Conservation (phyloP, 805 yeast species). For the Candida dajiaensis region DNA sequence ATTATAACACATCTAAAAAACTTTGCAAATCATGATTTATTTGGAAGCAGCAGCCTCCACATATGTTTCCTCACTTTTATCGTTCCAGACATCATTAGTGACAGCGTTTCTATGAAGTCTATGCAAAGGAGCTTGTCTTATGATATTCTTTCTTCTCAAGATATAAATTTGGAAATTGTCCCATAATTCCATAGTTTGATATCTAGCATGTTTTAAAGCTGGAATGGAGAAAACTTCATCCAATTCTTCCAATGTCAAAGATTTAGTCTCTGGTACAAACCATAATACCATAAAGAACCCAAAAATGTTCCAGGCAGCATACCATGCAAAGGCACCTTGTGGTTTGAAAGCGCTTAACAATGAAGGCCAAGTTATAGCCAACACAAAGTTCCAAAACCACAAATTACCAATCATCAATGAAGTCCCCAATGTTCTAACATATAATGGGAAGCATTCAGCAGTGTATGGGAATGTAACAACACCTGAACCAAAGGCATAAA, state of each 20-base stretch:
- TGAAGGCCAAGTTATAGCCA: slow-evolving; percentile 73
- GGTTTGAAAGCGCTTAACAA: slow-evolving; percentile 55
- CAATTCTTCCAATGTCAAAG: slow-evolving; percentile 58
- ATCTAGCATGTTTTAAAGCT: slow-evolving; percentile 41
- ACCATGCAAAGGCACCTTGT: slow-evolving; percentile 81
- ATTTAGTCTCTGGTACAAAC: slow-evolving; percentile 59
- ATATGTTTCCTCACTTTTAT: not conserved
- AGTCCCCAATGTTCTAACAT: slow-evolving; percentile 73
- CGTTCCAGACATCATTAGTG: not conserved
- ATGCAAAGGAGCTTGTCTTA: not conserved
- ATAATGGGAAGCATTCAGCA: slow-evolving; percentile 73
- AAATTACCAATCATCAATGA: slow-evolving; percentile 69
- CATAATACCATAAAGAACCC: slow-evolving; percentile 63
- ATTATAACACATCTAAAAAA: not conserved
- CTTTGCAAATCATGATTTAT: not conserved
- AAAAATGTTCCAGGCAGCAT: slow-evolving; percentile 73
- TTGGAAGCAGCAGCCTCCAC: not conserved
- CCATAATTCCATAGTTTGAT: slow-evolving; percentile 29
- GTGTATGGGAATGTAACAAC: slow-evolving; percentile 84
- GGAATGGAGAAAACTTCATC: slow-evolving; percentile 61
- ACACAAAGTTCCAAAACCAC: slow-evolving; percentile 62
- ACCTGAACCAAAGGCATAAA: slow-evolving; percentile 77
- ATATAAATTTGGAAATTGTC: not conserved
- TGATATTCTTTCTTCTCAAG: not conserved
- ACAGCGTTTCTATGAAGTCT: not conserved